Evolutionary conservation across 352 stramenopile species (phyloP).

Genomic region (Phytophthora fragariae): DNA sequence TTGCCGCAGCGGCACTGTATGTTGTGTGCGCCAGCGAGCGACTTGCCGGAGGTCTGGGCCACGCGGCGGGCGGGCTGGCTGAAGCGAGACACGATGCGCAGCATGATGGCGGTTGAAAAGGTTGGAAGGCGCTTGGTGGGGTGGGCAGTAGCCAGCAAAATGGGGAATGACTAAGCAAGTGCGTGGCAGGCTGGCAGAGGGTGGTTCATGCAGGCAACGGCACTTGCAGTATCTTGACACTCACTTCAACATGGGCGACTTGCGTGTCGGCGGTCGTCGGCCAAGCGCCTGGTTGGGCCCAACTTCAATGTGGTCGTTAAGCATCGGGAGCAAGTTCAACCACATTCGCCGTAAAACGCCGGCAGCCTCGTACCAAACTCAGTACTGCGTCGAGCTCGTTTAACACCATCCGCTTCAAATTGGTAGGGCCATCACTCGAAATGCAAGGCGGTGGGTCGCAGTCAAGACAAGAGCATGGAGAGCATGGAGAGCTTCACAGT

Average conservation of each 20-base stretch:
- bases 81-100: slow-evolving; percentile 45
- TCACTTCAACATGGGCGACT: slow-evolving; percentile 27
- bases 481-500: too few species aligned
- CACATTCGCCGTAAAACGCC: slow-evolving; percentile 20
- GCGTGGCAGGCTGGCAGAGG: slow-evolving; percentile 13
- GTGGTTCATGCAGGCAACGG: not conserved
- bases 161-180: slow-evolving; percentile 32
- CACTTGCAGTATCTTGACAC: slow-evolving; percentile 24
- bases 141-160: slow-evolving; percentile 31
- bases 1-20: slow-evolving; percentile 44
- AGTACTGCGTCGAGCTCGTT: slow-evolving; percentile 9
- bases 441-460: slow-evolving; percentile 26
- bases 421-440: slow-evolving; percentile 26
- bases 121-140: slow-evolving; percentile 5
- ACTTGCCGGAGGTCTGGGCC: slow-evolving; percentile 21
- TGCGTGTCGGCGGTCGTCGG: slow-evolving; percentile 27
- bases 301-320: slow-evolving; percentile 25
- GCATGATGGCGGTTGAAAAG: slow-evolving; percentile 20
- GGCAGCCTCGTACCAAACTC: not conserved
- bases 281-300: not conserved
- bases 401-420: slow-evolving; percentile 31
- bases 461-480: too few species aligned
- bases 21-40: slow-evolving; percentile 30
- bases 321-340: slow-evolving; percentile 30
- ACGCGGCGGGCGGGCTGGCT: slow-evolving; percentile 37